These are phyloP conservation scores for Yamadazyma taylorii DNA, from an alignment of 1,139 yeast species.

Conservation along the genomic window DNA sequence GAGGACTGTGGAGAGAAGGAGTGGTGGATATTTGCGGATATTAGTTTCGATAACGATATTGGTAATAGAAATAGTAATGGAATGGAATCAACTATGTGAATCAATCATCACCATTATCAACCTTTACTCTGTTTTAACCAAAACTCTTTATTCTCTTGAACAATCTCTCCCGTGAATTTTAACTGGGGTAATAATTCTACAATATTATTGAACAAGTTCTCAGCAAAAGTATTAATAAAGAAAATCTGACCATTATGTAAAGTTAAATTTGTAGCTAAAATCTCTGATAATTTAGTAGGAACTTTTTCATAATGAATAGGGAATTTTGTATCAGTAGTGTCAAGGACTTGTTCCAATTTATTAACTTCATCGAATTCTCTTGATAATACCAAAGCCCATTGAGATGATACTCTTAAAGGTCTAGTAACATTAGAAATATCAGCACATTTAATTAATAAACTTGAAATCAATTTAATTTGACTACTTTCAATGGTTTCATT, in stretches of 20 bases:
- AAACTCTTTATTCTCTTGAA: slow-evolving; percentile 42
- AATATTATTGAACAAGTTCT: slow-evolving; percentile 67
- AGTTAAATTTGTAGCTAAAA: slow-evolving; percentile 45
- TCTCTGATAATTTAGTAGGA: slow-evolving; percentile 34
- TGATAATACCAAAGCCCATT: slow-evolving; percentile 81
- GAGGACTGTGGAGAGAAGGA: too few species aligned
- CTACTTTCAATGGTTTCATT: slow-evolving; percentile 23
- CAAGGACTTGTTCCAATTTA: slow-evolving; percentile 48
- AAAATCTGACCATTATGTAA: slow-evolving; percentile 79
- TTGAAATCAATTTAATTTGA: slow-evolving; percentile 51
- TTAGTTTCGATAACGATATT: too few species aligned
- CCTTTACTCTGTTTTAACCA: slow-evolving; percentile 30
- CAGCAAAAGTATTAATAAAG: slow-evolving; percentile 82
- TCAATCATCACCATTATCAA: too few species aligned
- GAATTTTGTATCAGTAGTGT: slow-evolving; percentile 10
- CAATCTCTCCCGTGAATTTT: slow-evolving; percentile 50
- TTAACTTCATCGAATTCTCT: slow-evolving; percentile 76
- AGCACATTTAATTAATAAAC: slow-evolving; percentile 84
- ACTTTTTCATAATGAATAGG: slow-evolving; percentile 30
- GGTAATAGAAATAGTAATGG: too few species aligned
- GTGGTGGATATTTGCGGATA: too few species aligned
- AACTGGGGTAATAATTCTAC: slow-evolving; percentile 58
- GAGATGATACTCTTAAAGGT: slow-evolving; percentile 69
- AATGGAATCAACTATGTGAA: too few species aligned
- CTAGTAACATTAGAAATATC: slow-evolving; percentile 92